These are phyloP conservation scores for Pseudogymnoascus sp. DNA, from an alignment of 2,329 filamentous ascomycete genomes.

Conservation along the genomic window DNA sequence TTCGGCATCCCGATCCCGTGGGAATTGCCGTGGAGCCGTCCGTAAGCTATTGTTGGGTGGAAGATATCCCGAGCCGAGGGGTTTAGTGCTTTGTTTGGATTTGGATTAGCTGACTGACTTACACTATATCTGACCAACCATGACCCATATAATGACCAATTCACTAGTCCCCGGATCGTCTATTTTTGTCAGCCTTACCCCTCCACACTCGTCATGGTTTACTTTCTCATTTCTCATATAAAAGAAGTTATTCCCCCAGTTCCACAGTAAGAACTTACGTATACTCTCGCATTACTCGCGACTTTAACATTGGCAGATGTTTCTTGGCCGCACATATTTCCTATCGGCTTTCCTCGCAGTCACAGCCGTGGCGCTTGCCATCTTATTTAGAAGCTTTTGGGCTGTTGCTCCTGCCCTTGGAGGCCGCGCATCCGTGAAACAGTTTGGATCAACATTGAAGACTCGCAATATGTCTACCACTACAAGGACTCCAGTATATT, in stretches of 20 bases:
- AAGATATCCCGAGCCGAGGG: background rate
- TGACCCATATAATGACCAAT: constrained; percentile 4
- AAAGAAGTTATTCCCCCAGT: background rate
- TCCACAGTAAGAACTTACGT: background rate
- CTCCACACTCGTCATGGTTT: background rate
- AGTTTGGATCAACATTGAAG: background rate
- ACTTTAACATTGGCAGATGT: background rate
- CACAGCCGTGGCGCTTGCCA: background rate
- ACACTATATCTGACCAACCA: background rate
- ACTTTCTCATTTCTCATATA: background rate
- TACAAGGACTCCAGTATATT: constrained; percentile 18
- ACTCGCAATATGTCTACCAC: constrained; percentile 15
- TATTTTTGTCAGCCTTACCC: background rate
- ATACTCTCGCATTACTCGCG: background rate
- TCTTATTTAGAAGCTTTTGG: background rate
- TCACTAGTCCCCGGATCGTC: background rate
- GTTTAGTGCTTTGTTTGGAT: background rate
- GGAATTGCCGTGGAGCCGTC: background rate
- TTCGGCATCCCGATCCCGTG: background rate
- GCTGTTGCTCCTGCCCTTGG: background rate
- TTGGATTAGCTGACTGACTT: background rate
- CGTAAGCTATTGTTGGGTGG: background rate
- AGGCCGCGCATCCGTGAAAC: background rate
- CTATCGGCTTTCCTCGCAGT: background rate
- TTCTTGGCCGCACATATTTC: background rate